A percentile compares a stretch with the other conserved stretches of the same genome.
These are phyloP conservation scores for Rubia yunnanensis DNA, from an alignment of 257 asterid genomes.

Conservation along the genomic window DNA sequence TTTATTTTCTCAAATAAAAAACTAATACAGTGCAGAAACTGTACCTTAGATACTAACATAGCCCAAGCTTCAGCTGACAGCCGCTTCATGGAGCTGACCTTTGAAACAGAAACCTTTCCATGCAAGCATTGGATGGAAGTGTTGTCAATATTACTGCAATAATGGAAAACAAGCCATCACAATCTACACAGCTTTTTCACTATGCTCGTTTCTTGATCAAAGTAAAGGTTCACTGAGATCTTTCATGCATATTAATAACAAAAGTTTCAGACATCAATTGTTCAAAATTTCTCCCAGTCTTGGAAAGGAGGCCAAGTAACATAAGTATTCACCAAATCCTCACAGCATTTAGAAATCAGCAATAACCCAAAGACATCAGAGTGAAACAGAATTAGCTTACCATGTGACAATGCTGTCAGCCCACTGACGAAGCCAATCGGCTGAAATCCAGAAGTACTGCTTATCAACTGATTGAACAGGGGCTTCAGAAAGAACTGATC, in stretches of 20 bases:
- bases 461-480: conserved; percentile 58
- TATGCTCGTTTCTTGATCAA: background rate
- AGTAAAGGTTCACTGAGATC: background rate
- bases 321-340: background rate
- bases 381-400: conserved; percentile 38
- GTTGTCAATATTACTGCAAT: conserved; percentile 81
- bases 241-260: background rate
- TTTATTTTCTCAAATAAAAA: background rate
- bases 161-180: conserved; percentile 4
- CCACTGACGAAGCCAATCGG: conserved; percentile 99
- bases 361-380: conserved; percentile 4
- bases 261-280: background rate
- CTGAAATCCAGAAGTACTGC: conserved; percentile 74
- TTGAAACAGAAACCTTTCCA: conserved; percentile 78
- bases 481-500: conserved; percentile 74
- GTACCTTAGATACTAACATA: conserved; percentile 64
- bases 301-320: background rate
- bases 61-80: conserved; percentile 89
- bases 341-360: background rate
- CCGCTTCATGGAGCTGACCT: conserved; percentile 63
- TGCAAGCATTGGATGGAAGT: conserved; percentile 70
- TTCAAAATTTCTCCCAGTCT: background rate
- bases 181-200: background rate
- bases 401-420: conserved; percentile 57
- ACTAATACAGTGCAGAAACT: conserved; percentile 8